These are phyloP conservation scores for Stromatinia cepivora DNA, from an alignment of 2,329 filamentous ascomycete genomes.

Conservation along the genomic window DNA sequence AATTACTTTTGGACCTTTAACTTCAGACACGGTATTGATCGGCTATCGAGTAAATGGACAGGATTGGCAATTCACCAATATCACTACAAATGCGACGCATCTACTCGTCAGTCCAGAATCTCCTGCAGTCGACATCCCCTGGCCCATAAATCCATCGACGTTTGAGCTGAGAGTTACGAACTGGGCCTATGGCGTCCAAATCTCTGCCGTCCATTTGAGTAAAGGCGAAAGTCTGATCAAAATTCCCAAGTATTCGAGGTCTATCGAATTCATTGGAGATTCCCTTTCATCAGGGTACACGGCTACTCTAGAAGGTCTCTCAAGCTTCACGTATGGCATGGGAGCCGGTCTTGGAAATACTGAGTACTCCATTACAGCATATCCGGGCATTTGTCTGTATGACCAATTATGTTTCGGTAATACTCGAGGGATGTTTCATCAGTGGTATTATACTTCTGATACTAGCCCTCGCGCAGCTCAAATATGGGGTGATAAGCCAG, in stretches of 20 bases:
- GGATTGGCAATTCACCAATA: slow-evolving; percentile 62
- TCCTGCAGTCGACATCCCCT: slow-evolving; percentile 47
- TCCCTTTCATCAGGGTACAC: slow-evolving; percentile 57
- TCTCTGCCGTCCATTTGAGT: slow-evolving; percentile 52
- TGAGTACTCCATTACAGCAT: slow-evolving; percentile 59
- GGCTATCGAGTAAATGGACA: slow-evolving; percentile 59
- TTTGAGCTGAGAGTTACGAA: slow-evolving; percentile 63
- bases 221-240: slow-evolving; percentile 49
- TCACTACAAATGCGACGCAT: slow-evolving; percentile 57
- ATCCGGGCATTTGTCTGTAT: slow-evolving; percentile 57
- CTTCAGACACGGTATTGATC: slow-evolving; percentile 48
- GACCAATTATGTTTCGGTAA: slow-evolving; percentile 58
- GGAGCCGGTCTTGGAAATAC: slow-evolving; percentile 57
- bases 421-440: slow-evolving; percentile 51
- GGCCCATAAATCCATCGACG: slow-evolving; percentile 47
- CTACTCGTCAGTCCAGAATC: slow-evolving; percentile 52
- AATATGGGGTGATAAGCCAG: slow-evolving; percentile 44
- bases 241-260: slow-evolving; percentile 42
- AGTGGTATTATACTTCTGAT: slow-evolving; percentile 59
- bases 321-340: slow-evolving; percentile 56
- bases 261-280: slow-evolving; percentile 49
- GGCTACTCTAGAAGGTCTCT: slow-evolving; percentile 58
- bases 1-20: slow-evolving; percentile 34
- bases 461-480: slow-evolving; percentile 41
- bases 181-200: slow-evolving; percentile 60